These are phyloP conservation scores for Talaromyces albobiverticillius DNA, from an alignment of 2,329 filamentous ascomycete species.

Conservation along the genomic window DNA sequence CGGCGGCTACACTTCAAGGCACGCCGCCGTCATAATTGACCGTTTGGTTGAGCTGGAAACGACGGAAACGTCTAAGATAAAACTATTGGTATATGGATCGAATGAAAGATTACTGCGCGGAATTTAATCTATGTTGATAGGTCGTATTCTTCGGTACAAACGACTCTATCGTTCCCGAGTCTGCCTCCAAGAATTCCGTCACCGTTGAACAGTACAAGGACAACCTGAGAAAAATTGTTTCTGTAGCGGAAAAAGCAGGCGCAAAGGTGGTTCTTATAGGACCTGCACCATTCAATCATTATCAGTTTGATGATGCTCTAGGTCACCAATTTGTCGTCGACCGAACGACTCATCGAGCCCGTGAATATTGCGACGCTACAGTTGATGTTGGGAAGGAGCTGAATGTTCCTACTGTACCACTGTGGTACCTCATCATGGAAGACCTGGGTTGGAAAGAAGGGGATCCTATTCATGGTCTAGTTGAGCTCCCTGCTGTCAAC, in stretches of 20 bases:
- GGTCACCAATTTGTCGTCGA: not conserved
- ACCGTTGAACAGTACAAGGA: not conserved
- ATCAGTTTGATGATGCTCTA: conserved; percentile 2
- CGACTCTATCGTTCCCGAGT: conserved; percentile 7
- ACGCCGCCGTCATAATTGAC: conserved; percentile 2
- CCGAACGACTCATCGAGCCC: conserved; percentile 1
- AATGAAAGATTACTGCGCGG: not conserved
- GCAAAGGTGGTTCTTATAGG: conserved; percentile 2
- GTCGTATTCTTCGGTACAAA: conserved; percentile 7
- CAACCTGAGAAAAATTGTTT: not conserved
- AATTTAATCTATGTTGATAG: not conserved
- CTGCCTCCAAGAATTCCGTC: not conserved
- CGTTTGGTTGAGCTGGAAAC: conserved; percentile 1
- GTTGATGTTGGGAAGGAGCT: conserved; percentile 3
- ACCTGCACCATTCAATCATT: conserved; percentile 6
- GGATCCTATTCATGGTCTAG: conserved; percentile 5
- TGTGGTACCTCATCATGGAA: conserved; percentile 6
- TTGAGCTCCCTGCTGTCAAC: not conserved
- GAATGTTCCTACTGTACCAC: not conserved
- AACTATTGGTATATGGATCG: not conserved
- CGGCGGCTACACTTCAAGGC: conserved; percentile 2
- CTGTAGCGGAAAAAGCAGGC: not conserved
- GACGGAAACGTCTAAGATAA: not conserved
- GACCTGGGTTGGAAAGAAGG: conserved; percentile 6
- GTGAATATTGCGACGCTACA: conserved; percentile 4